These are phyloP conservation scores for Leccinum subspadiceum DNA, from an alignment of 1,284 basidiomycete species.

Conservation along the genomic window DNA sequence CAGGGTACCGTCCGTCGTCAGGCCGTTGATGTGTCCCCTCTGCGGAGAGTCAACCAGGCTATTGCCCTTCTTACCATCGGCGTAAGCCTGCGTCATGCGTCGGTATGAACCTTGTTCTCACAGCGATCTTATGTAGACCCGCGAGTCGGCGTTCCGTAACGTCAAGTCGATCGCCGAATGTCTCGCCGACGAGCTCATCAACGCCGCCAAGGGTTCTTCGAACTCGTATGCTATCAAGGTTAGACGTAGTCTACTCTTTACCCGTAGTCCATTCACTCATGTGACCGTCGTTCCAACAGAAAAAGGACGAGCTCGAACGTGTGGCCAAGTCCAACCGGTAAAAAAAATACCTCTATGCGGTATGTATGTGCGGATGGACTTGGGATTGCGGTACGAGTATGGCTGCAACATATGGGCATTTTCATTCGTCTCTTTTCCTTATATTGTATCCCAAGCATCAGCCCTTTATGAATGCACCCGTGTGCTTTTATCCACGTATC, in stretches of 20 bases:
- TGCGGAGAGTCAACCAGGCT: slow-evolving; percentile 98
- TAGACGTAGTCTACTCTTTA: slow-evolving; percentile 13
- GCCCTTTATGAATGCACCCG: slow-evolving; percentile 27
- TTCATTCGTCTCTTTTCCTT: slow-evolving; percentile 6
- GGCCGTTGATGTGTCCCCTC: slow-evolving; percentile 99
- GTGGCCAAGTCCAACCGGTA: slow-evolving; percentile 99
- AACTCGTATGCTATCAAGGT: slow-evolving; percentile 99
- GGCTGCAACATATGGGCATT: slow-evolving; percentile 25
- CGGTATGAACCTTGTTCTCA: not conserved
- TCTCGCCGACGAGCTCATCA: slow-evolving; percentile 99
- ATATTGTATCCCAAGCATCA: slow-evolving; percentile 8
- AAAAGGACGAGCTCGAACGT: slow-evolving; percentile 97
- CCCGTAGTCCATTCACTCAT: slow-evolving; percentile 1
- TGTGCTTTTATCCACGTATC: slow-evolving; percentile 25
- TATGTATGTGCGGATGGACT: slow-evolving; percentile 6
- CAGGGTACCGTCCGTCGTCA: slow-evolving; percentile 99
- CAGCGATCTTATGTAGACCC: slow-evolving; percentile 57
- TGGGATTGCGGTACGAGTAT: slow-evolving; percentile 19
- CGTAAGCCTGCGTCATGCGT: slow-evolving; percentile 51
- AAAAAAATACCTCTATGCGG: slow-evolving; percentile 30
- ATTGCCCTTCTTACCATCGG: slow-evolving; percentile 94
- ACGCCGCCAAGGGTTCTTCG: slow-evolving; percentile 99
- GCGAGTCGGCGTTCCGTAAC: slow-evolving; percentile 99
- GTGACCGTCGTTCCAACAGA: slow-evolving; percentile 43
- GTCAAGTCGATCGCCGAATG: slow-evolving; percentile 99